Base-by-base conservation (phyloP, 2,329 filamentous ascomycete genomes). In the Zopfia rhizophila region DNA sequence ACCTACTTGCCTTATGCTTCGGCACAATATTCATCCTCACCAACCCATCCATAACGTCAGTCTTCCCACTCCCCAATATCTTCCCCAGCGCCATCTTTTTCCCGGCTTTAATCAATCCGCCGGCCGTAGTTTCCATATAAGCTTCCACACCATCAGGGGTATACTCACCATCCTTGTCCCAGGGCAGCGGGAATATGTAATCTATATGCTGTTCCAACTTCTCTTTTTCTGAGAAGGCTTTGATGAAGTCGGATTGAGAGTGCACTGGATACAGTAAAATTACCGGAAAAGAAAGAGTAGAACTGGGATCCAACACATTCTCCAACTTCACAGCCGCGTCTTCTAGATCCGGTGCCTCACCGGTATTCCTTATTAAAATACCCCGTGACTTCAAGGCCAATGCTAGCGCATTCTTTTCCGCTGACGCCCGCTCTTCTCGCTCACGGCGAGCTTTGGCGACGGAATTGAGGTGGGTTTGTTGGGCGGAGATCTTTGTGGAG, bases 231-330 rank as follows among this genome's bases (percentile, higher is more conserved):
- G 81, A 80, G 61, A 96, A 94, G 0, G 84, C 83, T 76, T 96
- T 96, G 72, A 99, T 82, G 61, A 99, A 94, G 71, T 99, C 94
- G 1, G 85, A 89, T 76, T 97, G 86, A 33, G 88, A 79, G 51
- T 90, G 81, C 54, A 87, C 77, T 4, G 94, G 93, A 70, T 99
- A 99, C 44, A 99, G 78, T 43, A 99, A 75, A 50, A 97, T 80
- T 0, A 88, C 81, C 0, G 94, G 94, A 63, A 97, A 90, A 3
- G 78, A 79, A 1, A 99, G 79, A 0, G 80, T 78, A 56, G 88
- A 91, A 17, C 80, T 80, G 4, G 90, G 84, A 55, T 94, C 89
- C 18, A 89, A 76, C 13, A 88, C 82, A 62, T 95, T 86, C 2
- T 86, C 80, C 5, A 97, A 82, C 42, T 78, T 74, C 32, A 97